Conservation (phyloP, 148 eudicot genomes). For the Suaeda aralocaspica region DNA sequence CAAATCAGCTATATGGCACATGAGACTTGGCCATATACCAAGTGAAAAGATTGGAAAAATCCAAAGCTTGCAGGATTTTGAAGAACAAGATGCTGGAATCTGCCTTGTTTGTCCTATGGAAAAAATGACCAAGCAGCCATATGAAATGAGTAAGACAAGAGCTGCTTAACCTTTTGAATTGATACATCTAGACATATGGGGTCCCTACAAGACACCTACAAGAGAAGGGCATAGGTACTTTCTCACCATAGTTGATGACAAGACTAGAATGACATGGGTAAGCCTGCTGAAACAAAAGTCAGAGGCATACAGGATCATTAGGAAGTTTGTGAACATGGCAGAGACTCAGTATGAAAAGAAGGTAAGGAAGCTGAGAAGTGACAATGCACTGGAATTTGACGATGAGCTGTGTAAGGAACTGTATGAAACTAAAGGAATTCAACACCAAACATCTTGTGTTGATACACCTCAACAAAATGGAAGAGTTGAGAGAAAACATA, state of each 20-base stretch:
- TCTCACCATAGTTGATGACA: too few relatives aligned
- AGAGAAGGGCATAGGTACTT: too few relatives aligned
- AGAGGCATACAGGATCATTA: too few relatives aligned
- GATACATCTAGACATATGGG: too few relatives aligned
- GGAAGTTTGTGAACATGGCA: too few relatives aligned
- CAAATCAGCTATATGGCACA: too few relatives aligned
- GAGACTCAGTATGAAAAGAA: neutral
- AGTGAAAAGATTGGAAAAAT: too few relatives aligned
- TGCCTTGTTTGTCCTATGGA: neutral
- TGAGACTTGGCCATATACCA: too few relatives aligned
- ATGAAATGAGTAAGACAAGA: neutral
- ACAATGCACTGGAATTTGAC: neutral
- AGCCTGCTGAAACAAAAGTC: too few relatives aligned
- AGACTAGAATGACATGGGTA: too few relatives aligned
- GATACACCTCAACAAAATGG: neutral
- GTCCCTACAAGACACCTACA: too few relatives aligned
- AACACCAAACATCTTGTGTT: neutral
- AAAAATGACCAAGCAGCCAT: neutral
- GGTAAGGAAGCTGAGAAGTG: neutral
- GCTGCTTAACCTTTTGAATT: neutral
- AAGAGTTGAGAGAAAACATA: neutral
- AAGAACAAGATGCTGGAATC: neutral
- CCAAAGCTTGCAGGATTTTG: too few relatives aligned
- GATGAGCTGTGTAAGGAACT: neutral
- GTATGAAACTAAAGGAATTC: neutral